phyloP scores from a whole-genome alignment of 495 filamentous ascomycete species.

The Aspergillus hancockii region DNA sequence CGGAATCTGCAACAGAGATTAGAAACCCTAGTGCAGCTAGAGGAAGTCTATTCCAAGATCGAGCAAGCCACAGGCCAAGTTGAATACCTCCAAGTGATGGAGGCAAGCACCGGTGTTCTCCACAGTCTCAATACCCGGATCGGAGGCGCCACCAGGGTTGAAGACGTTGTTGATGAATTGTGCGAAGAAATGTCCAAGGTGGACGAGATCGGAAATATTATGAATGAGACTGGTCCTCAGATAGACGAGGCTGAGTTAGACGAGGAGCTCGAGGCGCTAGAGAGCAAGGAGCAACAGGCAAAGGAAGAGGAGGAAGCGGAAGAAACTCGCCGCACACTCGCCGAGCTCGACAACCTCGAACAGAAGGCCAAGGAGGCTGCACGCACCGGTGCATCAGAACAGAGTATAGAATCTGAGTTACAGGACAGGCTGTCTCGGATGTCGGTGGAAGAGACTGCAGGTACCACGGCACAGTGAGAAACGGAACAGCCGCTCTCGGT shows the following conservation, averaged over 20 bases:
- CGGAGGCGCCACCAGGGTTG: conserved; percentile 75
- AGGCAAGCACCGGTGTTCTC: conserved; percentile 70
- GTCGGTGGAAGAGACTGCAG: conserved; percentile 43
- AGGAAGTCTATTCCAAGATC: conserved; percentile 76
- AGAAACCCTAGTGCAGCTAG: conserved; percentile 74
- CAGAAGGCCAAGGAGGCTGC: conserved; percentile 36
- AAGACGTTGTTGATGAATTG: conserved; percentile 70
- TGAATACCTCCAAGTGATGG: conserved; percentile 77
- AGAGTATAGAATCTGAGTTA: conserved; percentile 33
- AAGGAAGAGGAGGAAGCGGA: conserved; percentile 52
- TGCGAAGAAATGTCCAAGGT: conserved; percentile 78
- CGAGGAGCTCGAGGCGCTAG: conserved; percentile 79
- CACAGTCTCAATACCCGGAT: conserved; percentile 70
- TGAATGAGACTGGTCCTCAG: conserved; percentile 60
- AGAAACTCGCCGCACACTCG: conserved; percentile 46
- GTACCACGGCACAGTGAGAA: conserved; percentile 21
- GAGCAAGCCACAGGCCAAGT: conserved; percentile 84
- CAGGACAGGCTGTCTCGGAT: conserved; percentile 44
- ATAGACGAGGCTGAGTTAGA: conserved; percentile 87
- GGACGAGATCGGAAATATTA: conserved; percentile 77
- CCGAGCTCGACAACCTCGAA: conserved; percentile 43
- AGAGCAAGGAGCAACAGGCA: conserved; percentile 62
- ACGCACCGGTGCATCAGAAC: conserved; percentile 26
- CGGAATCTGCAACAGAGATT: conserved; percentile 65
- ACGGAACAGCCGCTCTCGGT: conserved; percentile 7